phyloP scores from a whole-genome alignment of 179 eudicot species.

The Patellifolia procumbens region DNA sequence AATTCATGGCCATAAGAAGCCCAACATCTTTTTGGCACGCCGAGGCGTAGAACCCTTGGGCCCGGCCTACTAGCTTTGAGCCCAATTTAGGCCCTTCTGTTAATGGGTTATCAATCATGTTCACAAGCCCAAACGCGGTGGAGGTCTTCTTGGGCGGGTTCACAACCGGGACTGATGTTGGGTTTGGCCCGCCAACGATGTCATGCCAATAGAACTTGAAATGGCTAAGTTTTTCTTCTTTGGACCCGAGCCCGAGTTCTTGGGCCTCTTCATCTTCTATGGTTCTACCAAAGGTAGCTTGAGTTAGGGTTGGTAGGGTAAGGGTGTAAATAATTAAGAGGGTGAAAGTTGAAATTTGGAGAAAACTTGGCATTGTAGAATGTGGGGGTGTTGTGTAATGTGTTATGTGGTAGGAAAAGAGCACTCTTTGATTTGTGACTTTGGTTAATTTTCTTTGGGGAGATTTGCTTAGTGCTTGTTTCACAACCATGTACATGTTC shows the following conservation, averaged over 20 bases:
- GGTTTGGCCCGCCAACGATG: slow-evolving; percentile 39
- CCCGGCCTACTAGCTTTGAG: slow-evolving; percentile 34
- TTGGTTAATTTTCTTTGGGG: neutral
- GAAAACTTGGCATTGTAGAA: slow-evolving; percentile 15
- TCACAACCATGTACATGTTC: neutral
- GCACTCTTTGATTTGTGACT: too few species aligned
- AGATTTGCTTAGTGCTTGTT: neutral
- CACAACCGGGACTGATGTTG: slow-evolving; percentile 35
- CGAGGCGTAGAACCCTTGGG: slow-evolving; percentile 35
- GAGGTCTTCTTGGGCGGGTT: slow-evolving; percentile 24
- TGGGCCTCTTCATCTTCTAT: slow-evolving; percentile 16
- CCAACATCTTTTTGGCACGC: slow-evolving; percentile 22
- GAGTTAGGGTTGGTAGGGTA: neutral
- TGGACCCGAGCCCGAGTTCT: neutral
- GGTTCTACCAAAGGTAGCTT: slow-evolving; percentile 17
- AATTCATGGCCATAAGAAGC: slow-evolving; percentile 32
- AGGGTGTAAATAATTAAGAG: slow-evolving; percentile 3
- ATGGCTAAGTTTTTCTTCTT: slow-evolving; percentile 27
- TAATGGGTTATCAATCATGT: slow-evolving; percentile 42
- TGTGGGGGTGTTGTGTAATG: too few species aligned
- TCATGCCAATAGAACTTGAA: slow-evolving; percentile 65
- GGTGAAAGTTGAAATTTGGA: neutral
- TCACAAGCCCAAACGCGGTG: slow-evolving; percentile 32
- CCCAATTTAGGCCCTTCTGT: slow-evolving; percentile 33
- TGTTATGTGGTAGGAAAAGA: neutral